Evolutionary conservation across 192 early-diverging fungal genomes (phyloP).

Genomic region (Pecoramyces ruminantium): DNA sequence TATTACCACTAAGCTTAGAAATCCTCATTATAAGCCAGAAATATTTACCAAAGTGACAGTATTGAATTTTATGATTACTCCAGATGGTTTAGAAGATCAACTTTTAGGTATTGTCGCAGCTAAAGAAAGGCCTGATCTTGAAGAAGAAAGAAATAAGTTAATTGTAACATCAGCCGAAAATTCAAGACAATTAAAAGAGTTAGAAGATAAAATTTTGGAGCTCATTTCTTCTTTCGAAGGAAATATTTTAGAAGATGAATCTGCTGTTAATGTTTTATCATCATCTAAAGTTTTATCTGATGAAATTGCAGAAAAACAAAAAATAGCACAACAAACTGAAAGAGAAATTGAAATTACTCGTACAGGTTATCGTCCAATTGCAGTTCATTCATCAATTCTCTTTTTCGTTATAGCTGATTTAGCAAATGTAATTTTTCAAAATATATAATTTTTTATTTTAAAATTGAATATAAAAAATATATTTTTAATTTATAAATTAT

Average conservation of each 20-base stretch:
- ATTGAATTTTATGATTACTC: slow-evolving; percentile 4
- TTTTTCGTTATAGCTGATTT: slow-evolving; percentile 47
- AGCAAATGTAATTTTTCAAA: slow-evolving; percentile 20
- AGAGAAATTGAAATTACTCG: slow-evolving; percentile 38
- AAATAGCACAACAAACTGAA: slow-evolving; percentile 39
- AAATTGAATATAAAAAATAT: not conserved
- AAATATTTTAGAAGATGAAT: slow-evolving; percentile 40
- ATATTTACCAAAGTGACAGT: slow-evolving; percentile 43
- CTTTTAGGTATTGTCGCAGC: slow-evolving; percentile 41
- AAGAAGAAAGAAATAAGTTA: slow-evolving; percentile 41
- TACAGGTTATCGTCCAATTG: slow-evolving; percentile 38
- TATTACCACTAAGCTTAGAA: slow-evolving; percentile 40
- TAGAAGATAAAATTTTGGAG: slow-evolving; percentile 37
- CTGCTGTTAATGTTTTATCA: slow-evolving; percentile 37
- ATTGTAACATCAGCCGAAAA: slow-evolving; percentile 34
- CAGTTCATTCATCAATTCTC: slow-evolving; percentile 34
- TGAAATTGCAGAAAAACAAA: slow-evolving; percentile 42
- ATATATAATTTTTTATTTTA: no score
- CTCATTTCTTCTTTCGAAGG: slow-evolving; percentile 34
- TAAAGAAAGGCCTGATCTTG: slow-evolving; percentile 43
- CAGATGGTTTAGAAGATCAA: slow-evolving; percentile 42
- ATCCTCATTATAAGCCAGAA: slow-evolving; percentile 45
- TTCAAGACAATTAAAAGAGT: slow-evolving; percentile 45
- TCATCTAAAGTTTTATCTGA: slow-evolving; percentile 35
- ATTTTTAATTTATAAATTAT: no score